Evolutionary conservation across 352 stramenopile genomes (phyloP), one percentile per base, ranked within the genome.

Genomic region (Peronospora farinosa): DNA sequence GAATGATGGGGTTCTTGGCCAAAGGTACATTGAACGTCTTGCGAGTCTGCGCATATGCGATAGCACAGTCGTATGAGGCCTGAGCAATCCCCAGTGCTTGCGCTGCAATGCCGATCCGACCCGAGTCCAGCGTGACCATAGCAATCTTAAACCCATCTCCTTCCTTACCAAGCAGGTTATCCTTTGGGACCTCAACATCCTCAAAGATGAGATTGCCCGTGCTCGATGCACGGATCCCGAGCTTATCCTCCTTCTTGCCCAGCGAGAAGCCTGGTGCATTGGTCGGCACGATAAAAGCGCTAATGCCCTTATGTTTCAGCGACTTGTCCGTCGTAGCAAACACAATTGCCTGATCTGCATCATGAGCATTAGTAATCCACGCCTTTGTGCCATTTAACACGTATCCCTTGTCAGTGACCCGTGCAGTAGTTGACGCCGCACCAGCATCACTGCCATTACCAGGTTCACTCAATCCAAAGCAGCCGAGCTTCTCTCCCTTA

Each of bases 241-340:
- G 70, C 61, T 98, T 98, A 62, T 98, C 95, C 66, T 98, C 95
- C 60, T 98, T 98, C 65, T 97, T 97, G 50, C 95, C 95, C 16
- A 98, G 69, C 33, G 87, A 96, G 52, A 98, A 98, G 23, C 95
- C 95, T 6, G 88, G 77, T 19, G 78, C 72, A 62, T 96, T 73
- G 17, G 78, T 96, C 11, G 90, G 87, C 35, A 98, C 92, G 51
- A 98, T 82, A 63, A 98, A 98, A 3, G 95, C 95, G 30, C 88
- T 97, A 58, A 98, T 98, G 31, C 95, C 95, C 71, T 97, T 97
- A 78, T 97, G 87, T 65, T 90, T 96, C 38, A 88, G 71, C 23
- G 78, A 90, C 69, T 98, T 98, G 74, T 98, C 92, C 1, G 95
- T 98, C 23, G 95, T 98, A 21, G 95, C 95, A 73, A 98, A 98